Base-by-base conservation (phyloP, 2,329 filamentous ascomycete genomes). In the Epichloe uncinata region DNA sequence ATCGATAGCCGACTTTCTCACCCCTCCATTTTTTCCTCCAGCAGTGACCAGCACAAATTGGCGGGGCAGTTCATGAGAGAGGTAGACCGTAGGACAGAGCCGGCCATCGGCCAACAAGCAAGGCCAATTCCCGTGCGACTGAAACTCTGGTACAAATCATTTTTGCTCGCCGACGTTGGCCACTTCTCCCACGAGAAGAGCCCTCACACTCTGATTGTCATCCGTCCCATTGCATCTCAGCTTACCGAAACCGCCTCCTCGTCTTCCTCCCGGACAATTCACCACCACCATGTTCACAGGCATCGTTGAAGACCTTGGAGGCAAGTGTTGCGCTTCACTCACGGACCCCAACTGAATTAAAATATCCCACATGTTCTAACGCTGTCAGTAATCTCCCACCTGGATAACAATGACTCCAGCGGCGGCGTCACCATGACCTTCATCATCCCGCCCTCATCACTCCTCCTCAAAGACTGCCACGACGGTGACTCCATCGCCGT, bases 401-500 rank as follows among this genome's bases (percentile, higher is more conserved):
- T 96, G 61, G 82, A 90, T 70, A 73, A 78, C 60, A 81, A 88
- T 68, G 88, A 95, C 68, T 78, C 82, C 64, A 85, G 87, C 52
- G 86, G 87, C 64, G 91, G 93, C 61, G 95, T 90, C 47, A 93
- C 88, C 42, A 76, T 97, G 61, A 95, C 87, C 56, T 93, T 98
- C 67, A 77, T 79, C 57, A 75, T 90, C 57, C 72, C 74, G 12
- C 70, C 77, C 8, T 71, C 71, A 56, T 83, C 84, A 52, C 72
- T 74, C n/a, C 86, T 98, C 52, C 83, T 98, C 57, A 74, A 73
- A 36, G 93, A 96, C 67, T 85, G 80, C 56, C 82, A 89, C 58
- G 74, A 95, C 22, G 93, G 93, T 57, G 93, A 98, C 74, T 94
- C 87, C 64, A 97, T 98, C 66, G 81, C 84, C 64, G 79, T 98